These are phyloP conservation scores for Colletotrichum siamense DNA, from an alignment of 2,329 filamentous ascomycete species.

Conservation along the genomic window DNA sequence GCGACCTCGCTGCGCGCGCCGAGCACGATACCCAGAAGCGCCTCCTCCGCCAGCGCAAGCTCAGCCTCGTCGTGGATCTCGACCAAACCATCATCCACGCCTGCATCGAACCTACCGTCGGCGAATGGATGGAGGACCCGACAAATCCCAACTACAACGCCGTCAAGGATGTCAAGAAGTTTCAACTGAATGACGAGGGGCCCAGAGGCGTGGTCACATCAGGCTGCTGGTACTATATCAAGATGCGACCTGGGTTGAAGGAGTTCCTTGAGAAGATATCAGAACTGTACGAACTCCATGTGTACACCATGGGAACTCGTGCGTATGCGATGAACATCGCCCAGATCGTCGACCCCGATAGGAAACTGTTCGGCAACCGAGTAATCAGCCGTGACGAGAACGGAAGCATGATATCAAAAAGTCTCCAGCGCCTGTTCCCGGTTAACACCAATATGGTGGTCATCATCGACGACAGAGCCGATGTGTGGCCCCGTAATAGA, in stretches of 20 bases:
- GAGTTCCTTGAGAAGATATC: constrained; percentile 82
- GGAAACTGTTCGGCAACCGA: constrained; percentile 89
- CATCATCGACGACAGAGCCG: constrained; percentile 95
- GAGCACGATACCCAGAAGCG: constrained; percentile 88
- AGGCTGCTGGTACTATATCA: constrained; percentile 97
- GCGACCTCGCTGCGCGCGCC: constrained; percentile 77
- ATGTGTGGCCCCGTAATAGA: constrained; percentile 92
- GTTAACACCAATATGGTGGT: constrained; percentile 99
- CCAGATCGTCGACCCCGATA: constrained; percentile 88
- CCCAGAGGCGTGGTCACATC: constrained; percentile 66
- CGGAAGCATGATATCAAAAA: constrained; percentile 90
- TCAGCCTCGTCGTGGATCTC: constrained; percentile 94
- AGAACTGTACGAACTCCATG: constrained; percentile 89
- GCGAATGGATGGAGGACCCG: constrained; percentile 91
- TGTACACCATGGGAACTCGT: constrained; percentile 98
- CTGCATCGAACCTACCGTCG: constrained; percentile 94
- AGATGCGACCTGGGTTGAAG: constrained; percentile 85
- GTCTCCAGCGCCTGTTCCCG: constrained; percentile 87
- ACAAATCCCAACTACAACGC: constrained; percentile 90
- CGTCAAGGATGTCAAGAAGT: constrained; percentile 85
- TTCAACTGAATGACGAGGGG: constrained; percentile 88
- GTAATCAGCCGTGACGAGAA: constrained; percentile 98
- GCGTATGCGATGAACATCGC: constrained; percentile 95
- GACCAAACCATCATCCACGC: constrained; percentile 99
- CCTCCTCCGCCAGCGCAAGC: constrained; percentile 79